These are phyloP conservation scores for Nakazawaea laoshanensis DNA, from an alignment of 805 yeast species.

Conservation along the genomic window DNA sequence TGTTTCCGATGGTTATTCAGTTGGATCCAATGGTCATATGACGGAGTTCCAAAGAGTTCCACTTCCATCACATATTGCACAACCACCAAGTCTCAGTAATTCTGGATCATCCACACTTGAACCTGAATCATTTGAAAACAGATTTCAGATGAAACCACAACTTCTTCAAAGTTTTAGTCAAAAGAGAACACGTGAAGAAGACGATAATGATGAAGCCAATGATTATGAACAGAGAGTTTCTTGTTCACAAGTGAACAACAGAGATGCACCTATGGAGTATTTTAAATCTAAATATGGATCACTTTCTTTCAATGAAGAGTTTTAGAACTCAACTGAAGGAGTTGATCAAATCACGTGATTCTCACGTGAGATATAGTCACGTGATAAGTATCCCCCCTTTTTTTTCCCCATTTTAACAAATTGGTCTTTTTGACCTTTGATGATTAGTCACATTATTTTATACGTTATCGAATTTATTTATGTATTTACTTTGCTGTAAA, in stretches of 20 bases:
- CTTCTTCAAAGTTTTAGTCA: neutral
- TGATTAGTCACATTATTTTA: no score
- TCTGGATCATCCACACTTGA: conserved; percentile 35
- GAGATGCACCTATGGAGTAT: conserved; percentile 13
- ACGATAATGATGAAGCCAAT: conserved; percentile 1
- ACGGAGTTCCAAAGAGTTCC: conserved; percentile 25
- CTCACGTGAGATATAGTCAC: no score
- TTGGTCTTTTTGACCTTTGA: no score
- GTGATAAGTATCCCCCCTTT: no score
- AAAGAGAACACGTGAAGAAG: conserved; percentile 7
- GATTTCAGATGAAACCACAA: conserved; percentile 1
- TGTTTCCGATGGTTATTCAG: conserved; percentile 50
- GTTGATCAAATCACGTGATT: no score
- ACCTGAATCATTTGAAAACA: conserved; percentile 8
- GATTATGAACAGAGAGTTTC: neutral
- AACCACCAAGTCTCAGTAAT: conserved; percentile 36
- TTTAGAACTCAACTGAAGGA: no score
- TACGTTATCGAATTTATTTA: no score
- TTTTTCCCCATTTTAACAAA: no score
- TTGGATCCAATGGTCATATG: conserved; percentile 11
- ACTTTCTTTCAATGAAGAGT: conserved; percentile 39
- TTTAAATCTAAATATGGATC: conserved; percentile 33
- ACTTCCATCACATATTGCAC: conserved; percentile 29
- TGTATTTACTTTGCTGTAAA: no score
- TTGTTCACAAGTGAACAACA: conserved; percentile 12